Conservation (phyloP, 345 rosid species). For the Hypericum perforatum region DNA sequence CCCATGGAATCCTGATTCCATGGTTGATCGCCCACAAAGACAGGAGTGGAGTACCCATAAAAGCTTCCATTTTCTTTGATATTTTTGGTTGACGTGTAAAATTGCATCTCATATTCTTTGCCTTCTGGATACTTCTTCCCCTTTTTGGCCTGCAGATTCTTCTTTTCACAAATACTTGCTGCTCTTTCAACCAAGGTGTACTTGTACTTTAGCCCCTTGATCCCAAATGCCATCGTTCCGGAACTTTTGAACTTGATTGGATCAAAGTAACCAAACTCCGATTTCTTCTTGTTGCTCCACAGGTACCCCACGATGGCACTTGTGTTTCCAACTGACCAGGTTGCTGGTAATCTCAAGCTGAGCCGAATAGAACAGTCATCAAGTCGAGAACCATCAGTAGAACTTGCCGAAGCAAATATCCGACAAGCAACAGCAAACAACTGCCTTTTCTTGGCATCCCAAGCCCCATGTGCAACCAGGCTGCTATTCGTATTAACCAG, state of each 20-base stretch:
- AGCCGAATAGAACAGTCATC: background rate
- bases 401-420: background rate
- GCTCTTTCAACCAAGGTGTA: conserved; percentile 1
- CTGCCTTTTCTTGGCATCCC: background rate
- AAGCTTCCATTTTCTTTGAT: background rate
- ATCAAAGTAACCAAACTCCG: background rate
- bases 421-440: background rate
- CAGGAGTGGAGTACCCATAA: background rate
- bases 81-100: background rate
- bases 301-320: background rate
- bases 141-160: background rate
- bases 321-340: background rate
- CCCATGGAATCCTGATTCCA: background rate
- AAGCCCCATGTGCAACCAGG: background rate
- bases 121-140: background rate
- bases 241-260: background rate
- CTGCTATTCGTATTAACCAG: background rate
- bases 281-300: background rate
- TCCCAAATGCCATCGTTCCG: background rate
- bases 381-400: background rate
- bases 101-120: background rate
- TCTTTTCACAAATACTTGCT: background rate
- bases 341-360: background rate
- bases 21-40: background rate
- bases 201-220: background rate